These are phyloP conservation scores for Nyctanthes arbortristis DNA, from an alignment of 257 asterid species.

Conservation along the genomic window DNA sequence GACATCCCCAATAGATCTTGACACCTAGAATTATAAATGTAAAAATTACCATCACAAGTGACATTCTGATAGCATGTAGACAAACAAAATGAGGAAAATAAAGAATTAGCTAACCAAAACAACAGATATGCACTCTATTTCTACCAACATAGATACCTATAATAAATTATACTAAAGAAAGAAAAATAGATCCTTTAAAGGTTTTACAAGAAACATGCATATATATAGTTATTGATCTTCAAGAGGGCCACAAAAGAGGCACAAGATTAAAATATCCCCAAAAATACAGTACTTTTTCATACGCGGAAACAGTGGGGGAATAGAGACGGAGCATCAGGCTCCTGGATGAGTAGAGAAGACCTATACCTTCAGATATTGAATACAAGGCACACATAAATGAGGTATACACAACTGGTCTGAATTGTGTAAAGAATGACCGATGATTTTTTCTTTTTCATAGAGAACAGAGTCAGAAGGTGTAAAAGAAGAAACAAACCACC, in stretches of 20 bases:
- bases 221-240: constrained; percentile 34
- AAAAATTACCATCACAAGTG: constrained; percentile 6
- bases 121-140: constrained; percentile 22
- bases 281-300: constrained; percentile 64
- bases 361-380: constrained; percentile 39
- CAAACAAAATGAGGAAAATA: not conserved
- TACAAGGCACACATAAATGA: not conserved
- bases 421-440: not conserved
- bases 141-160: constrained; percentile 39
- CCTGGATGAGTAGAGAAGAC: constrained; percentile 60
- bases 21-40: constrained; percentile 55
- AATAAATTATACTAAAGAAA: constrained; percentile 38
- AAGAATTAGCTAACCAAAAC: not conserved
- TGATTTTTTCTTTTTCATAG: not conserved
- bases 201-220: constrained; percentile 36
- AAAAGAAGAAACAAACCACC: not conserved
- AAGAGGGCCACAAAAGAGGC: constrained; percentile 33
- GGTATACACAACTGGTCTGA: not conserved
- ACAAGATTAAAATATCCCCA: constrained; percentile 34
- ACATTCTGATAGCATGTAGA: constrained; percentile 12
- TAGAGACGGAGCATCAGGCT: constrained; percentile 62
- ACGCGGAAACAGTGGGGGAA: constrained; percentile 46
- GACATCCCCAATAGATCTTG: constrained; percentile 93
- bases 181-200: constrained; percentile 40
- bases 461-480: not conserved